These are phyloP conservation scores for Hypoxylon cercidicola DNA, from an alignment of 495 filamentous ascomycete genomes.

Conservation along the genomic window DNA sequence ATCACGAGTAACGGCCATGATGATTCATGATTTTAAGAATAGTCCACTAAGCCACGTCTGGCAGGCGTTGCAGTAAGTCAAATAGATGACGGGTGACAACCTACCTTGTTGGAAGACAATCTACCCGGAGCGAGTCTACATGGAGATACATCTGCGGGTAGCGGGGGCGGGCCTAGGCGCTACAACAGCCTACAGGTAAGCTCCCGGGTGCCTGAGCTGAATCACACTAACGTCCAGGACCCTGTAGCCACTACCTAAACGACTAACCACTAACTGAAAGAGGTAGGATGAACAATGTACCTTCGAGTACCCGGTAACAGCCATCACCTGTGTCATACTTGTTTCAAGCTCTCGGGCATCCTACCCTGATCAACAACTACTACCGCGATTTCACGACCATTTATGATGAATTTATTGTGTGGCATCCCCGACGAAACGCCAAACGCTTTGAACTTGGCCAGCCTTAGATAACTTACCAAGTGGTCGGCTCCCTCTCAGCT, in stretches of 20 bases:
- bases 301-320: slow-evolving; percentile 6
- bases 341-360: slow-evolving; percentile 33
- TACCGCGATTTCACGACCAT: not conserved
- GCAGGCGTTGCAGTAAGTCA: slow-evolving; percentile 6
- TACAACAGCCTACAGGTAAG: too few relatives aligned
- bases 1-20: not conserved
- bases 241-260: too few relatives aligned
- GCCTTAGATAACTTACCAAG: slow-evolving; percentile 10
- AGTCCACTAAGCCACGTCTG: slow-evolving; percentile 9
- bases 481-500: slow-evolving; percentile 19
- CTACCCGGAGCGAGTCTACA: not conserved
- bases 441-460: slow-evolving; percentile 22
- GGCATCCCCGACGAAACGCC: slow-evolving; percentile 26
- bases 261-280: not conserved
- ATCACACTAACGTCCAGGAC: not conserved
- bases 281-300: not conserved
- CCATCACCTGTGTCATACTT: slow-evolving; percentile 29
- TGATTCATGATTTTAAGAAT: slow-evolving; percentile 29
- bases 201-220: not conserved
- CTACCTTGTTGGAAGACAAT: not conserved
- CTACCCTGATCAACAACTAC: slow-evolving; percentile 31
- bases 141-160: not conserved
- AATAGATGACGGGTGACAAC: not conserved
- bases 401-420: slow-evolving; percentile 2
- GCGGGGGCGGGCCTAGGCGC: not conserved